Base-by-base conservation (phyloP, 2,329 filamentous ascomycete species). In the Samsoniella hepiali region DNA sequence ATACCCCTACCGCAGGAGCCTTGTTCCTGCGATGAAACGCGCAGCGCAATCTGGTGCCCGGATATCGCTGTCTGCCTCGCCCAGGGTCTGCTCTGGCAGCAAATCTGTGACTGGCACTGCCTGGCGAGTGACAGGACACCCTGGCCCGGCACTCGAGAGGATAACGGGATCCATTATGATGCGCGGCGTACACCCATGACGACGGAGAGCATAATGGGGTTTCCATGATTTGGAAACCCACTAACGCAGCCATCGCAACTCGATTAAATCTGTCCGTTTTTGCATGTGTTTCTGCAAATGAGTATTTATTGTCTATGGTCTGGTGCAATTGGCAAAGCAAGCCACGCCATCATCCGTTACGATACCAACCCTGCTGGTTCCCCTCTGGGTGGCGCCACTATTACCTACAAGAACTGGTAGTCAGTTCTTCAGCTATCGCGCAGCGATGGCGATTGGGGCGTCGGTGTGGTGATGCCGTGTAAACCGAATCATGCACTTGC, bases 311-410 rank as follows among this genome's bases (percentile, higher is more conserved):
- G 6, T 13, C 11, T 36, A 29, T 13, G n/a, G 17, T 40, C 17
- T 40, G 6, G 22, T 56, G 36, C 29, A 31, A 58, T 49, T 27
- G 27, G 17, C 32, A 31, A 9, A 11, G 42, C 42, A 58, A 58
- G 56, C 56, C 56, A 58, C 56, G 32, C 44, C 56, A 58, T 50
- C 56, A 58, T 49, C 15, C 27, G 53, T 31, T 44, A 44, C 53
- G 36, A 42, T 56, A 11, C 7, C 54, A 34, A 40, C 45, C 27
- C 29, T 44, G 17, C 27, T 5, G 22, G 27, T 22, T 22, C 38
- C 29, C 40, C 54, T 45, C 38, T 32, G 5, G 40, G 56, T 58
- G 56, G 56, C 56, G 56, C 32, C 56, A 47, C 17, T 36, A 58
- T 38, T 49, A 47, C 44, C n/a, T 58, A 31, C 13, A 42, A 13